Evolutionary conservation across 805 yeast species (phyloP).

Genomic region (Suhomyces prunicola): DNA sequence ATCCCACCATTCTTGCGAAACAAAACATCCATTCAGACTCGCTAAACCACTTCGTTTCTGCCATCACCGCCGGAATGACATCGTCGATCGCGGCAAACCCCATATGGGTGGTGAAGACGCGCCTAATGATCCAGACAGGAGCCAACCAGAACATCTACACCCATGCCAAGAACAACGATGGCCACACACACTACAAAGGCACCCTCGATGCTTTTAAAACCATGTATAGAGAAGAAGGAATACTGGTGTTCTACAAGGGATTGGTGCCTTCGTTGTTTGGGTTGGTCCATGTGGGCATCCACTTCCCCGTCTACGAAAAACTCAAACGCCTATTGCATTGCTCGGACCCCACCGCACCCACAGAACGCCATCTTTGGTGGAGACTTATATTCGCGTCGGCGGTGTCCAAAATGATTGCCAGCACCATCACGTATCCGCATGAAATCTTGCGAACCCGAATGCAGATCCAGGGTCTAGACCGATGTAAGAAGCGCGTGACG

Average conservation of each 20-base stretch:
- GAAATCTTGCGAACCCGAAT: conserved; percentile 89
- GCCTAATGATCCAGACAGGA: conserved; percentile 83
- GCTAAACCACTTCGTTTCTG: conserved; percentile 50
- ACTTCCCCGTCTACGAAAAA: conserved; percentile 89
- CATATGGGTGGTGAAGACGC: conserved; percentile 95
- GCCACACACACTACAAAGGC: conserved; percentile 56
- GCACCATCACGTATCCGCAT: conserved; percentile 89
- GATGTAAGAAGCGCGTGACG: conserved; percentile 7
- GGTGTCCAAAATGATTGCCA: conserved; percentile 82
- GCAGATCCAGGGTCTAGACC: conserved; percentile 52
- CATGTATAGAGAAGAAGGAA: conserved; percentile 79
- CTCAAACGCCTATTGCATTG: conserved; percentile 52
- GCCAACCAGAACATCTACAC: conserved; percentile 34
- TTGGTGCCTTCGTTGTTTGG: conserved; percentile 89
- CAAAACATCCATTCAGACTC: conserved; percentile 22
- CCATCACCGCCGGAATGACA: conserved; percentile 84
- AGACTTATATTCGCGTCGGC: conserved; percentile 60
- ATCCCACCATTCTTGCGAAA: conserved; percentile 40
- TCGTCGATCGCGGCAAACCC: conserved; percentile 89
- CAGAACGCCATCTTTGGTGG: conserved; percentile 18
- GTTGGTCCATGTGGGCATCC: conserved; percentile 88
- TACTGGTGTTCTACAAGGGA: conserved; percentile 81
- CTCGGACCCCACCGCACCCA: conserved; percentile 4
- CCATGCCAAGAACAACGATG: conserved; percentile 1
- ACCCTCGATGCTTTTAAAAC: conserved; percentile 79